Base-by-base conservation (phyloP, 2,329 filamentous ascomycete species). In the Monilinia fructicola region DNA sequence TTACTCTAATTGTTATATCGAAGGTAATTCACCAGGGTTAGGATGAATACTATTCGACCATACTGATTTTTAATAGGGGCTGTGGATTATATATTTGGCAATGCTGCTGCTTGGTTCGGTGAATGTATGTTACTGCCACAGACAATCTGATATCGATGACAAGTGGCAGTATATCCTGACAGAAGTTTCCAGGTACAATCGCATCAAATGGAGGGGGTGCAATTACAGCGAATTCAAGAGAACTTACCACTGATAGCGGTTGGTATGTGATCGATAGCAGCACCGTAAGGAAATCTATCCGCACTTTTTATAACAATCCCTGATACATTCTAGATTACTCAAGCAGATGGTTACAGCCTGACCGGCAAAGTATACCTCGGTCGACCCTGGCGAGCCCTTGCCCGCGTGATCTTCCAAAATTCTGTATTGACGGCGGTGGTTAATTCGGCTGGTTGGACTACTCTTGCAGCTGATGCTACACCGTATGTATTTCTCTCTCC, bases 1-100 rank as follows among this genome's bases (percentile, higher is more conserved):
- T 54, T 87, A 85, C 71, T 82, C 82, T 44, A 82, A 82, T 67
- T 81, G 80, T 67, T 81, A 83, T 65, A 85, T 87, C 69, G 80
- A 82, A 54, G 84, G 84, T 48, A n/a, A 21, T 3, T 16, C 14
- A 16, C 11, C 14, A 21, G 0, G 2, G 10, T 48, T 2, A 46
- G 38, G 21, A 26, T 18, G 26, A 11, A 6, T 10, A 16, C 6
- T 6, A 11, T 0, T 1, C 31, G 31, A 35, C 31, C 4, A 12
- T 9, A 18, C 31, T 40, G 21, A 62, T 21, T 4, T 4, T 7
- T 9, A 3, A 21, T 23, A 64, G 62, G 62, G 14, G 62, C 62
- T 28, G 61, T 64, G 52, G 52, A 64, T 14, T 64, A 55, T 35
- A 64, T 64, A 48, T 64, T 56, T 23, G 62, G 62, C 9, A 40